Percentiles rank a stretch among this genome's conserved stretches.
Evolutionary conservation across 2,329 filamentous ascomycete species (phyloP).

Genomic region (Xylariales sp.): DNA sequence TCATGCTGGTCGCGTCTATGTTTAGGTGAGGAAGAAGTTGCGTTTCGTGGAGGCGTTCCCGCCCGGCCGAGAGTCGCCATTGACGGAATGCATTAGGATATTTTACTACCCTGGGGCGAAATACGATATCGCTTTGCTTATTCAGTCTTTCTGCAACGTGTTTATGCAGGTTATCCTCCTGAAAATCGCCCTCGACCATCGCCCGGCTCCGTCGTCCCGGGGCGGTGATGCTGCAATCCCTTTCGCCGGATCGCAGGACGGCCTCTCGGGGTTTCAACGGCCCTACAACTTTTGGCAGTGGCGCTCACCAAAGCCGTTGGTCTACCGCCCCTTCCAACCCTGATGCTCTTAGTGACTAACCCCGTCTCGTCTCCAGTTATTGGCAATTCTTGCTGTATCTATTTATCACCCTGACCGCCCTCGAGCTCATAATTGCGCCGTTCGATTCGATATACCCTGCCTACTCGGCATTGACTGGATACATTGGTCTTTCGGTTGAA

Average conservation of each 20-base stretch:
- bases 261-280: slow-evolving; percentile 58
- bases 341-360: slow-evolving; percentile 41
- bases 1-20: slow-evolving; percentile 77
- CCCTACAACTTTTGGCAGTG: slow-evolving; percentile 89
- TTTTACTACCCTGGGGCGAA: slow-evolving; percentile 77
- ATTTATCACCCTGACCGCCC: slow-evolving; percentile 66
- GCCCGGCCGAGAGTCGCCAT: neutral
- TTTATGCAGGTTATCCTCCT: slow-evolving; percentile 71
- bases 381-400: slow-evolving; percentile 82
- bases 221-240: slow-evolving; percentile 71
- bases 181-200: slow-evolving; percentile 75
- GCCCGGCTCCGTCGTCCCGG: slow-evolving; percentile 69
- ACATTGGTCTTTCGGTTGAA: slow-evolving; percentile 81
- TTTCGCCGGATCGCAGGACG: slow-evolving; percentile 67
- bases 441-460: slow-evolving; percentile 67
- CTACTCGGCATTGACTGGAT: slow-evolving; percentile 77
- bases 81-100: slow-evolving; percentile 59
- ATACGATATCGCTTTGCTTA: slow-evolving; percentile 71
- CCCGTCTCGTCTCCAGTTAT: slow-evolving; percentile 63
- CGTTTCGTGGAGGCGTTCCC: slow-evolving; percentile 15
- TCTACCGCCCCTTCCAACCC: slow-evolving; percentile 34
- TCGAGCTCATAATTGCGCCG: slow-evolving; percentile 75
- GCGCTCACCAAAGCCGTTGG: slow-evolving; percentile 75
- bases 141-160: slow-evolving; percentile 75
- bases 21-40: slow-evolving; percentile 61